Percentiles rank a stretch among this genome's conserved stretches.
Evolutionary conservation across 176 grass and related monocot genomes (phyloP).

Genomic region (Neostapfia colusana): DNA sequence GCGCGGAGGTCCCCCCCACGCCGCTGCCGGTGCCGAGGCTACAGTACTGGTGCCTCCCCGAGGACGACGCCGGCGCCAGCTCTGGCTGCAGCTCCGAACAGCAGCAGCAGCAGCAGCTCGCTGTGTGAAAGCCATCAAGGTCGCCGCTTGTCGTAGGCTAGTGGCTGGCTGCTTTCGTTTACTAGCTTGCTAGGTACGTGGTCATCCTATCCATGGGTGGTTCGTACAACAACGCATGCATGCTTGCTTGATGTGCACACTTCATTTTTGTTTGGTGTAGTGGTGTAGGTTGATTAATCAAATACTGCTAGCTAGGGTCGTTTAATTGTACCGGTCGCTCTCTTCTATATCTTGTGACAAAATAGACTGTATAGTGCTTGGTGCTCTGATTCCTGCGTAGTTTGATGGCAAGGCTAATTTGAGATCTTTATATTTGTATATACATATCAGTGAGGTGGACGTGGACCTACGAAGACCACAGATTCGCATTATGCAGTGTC

Average conservation of each 20-base stretch:
- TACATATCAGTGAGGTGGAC: neutral
- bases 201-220: neutral
- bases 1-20: constrained; percentile 23
- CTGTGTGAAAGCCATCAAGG: constrained; percentile 26
- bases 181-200: constrained; percentile 11
- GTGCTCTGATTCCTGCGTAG: constrained; percentile 10
- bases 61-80: constrained; percentile 42
- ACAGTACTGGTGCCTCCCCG: constrained; percentile 48
- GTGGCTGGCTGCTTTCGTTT: neutral
- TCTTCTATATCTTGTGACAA: neutral
- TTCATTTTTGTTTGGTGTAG: constrained; percentile 21
- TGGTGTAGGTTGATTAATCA: constrained; percentile 14
- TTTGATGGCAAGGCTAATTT: constrained; percentile 25
- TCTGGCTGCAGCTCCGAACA: constrained; percentile 19
- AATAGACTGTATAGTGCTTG: constrained; percentile 37
- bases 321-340: neutral
- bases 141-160: neutral
- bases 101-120: constrained; percentile 50
- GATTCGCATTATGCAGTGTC: too few species aligned
- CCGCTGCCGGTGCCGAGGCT: constrained; percentile 36
- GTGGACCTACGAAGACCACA: neutral
- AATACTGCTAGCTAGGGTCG: neutral
- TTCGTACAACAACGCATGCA: neutral
- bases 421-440: neutral
- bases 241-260: constrained; percentile 30